Conservation (phyloP, 1,139 yeast genomes). For the Zygoascus sp. region DNA sequence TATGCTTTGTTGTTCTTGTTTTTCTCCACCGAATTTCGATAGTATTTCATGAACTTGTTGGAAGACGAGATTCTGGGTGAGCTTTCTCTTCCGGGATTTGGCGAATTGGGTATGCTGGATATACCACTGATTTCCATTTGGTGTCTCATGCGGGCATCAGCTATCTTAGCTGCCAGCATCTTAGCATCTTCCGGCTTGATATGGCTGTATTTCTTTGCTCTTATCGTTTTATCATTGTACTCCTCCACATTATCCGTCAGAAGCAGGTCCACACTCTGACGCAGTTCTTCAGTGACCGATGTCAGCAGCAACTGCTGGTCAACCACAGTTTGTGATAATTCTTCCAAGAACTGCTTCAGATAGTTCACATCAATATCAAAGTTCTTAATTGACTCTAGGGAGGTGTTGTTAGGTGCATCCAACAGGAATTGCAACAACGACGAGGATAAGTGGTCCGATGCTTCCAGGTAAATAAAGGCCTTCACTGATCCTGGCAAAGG, state of each 20-base stretch:
- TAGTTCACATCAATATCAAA: constrained; percentile 60
- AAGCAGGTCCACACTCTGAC: constrained; percentile 56
- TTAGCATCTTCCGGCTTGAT: constrained; percentile 58
- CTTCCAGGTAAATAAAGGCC: constrained; percentile 74
- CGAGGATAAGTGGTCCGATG: constrained; percentile 78
- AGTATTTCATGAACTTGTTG: constrained; percentile 24
- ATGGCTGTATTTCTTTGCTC: constrained; percentile 59
- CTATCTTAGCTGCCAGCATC: constrained; percentile 43
- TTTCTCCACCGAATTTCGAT: constrained; percentile 23
- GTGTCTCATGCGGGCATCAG: constrained; percentile 20
- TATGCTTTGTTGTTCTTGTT: background rate
- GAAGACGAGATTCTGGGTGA: constrained; percentile 16
- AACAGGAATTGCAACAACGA: constrained; percentile 61
- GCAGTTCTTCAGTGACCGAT: constrained; percentile 56
- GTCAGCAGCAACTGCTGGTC: constrained; percentile 33
- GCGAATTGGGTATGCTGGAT: constrained; percentile 10
- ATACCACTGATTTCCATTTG: constrained; percentile 5
- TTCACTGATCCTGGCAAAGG: constrained; percentile 76
- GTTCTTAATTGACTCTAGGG: constrained; percentile 50
- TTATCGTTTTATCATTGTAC: constrained; percentile 49
- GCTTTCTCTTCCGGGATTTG: constrained; percentile 5
- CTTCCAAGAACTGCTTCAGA: constrained; percentile 49
- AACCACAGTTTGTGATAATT: constrained; percentile 36
- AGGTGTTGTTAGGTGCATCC: constrained; percentile 41
- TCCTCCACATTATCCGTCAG: constrained; percentile 48